These are phyloP conservation scores for Rubus parviflorus DNA, from an alignment of 306 rosid species.

Conservation along the genomic window DNA sequence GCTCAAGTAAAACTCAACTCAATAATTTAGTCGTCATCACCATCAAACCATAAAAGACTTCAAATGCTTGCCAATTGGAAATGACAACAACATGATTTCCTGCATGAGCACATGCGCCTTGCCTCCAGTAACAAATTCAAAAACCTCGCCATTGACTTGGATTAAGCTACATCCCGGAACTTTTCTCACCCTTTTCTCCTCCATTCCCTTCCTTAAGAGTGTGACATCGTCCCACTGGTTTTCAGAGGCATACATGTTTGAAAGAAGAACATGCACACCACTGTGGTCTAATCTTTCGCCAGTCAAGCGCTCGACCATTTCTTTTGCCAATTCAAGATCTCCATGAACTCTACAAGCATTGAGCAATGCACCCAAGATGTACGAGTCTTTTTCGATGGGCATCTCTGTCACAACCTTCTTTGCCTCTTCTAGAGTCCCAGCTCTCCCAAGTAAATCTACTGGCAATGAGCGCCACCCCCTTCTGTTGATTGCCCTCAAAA, in stretches of 20 bases:
- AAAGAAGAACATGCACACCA: no score
- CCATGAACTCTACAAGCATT: conserved; percentile 50
- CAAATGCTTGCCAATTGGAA: conserved; percentile 35
- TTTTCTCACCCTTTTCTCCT: no score
- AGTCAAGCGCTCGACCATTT: conserved; percentile 32
- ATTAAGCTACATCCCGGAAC: conserved; percentile 47
- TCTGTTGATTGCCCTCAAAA: no score
- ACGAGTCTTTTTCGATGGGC: conserved; percentile 50
- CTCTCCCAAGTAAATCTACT: conserved; percentile 53
- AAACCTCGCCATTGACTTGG: conserved; percentile 37
- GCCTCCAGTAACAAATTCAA: conserved; percentile 44
- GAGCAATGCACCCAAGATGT: conserved; percentile 48
- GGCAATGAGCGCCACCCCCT: no score
- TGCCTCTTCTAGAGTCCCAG: conserved; percentile 49
- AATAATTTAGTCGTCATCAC: conserved; percentile 11
- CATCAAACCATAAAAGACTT: conserved; percentile 27
- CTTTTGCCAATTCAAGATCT: conserved; percentile 38
- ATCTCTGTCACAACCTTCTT: conserved; percentile 33
- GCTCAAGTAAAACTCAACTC: background rate
- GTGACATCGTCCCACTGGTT: no score
- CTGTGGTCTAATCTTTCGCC: conserved; percentile 41
- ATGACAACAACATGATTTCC: conserved; percentile 25
- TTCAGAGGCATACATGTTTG: no score
- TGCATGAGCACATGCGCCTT: conserved; percentile 24
- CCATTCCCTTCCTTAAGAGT: no score